Evolutionary conservation across 1,284 basidiomycete species (phyloP).

Genomic region (Cutaneotrichosporon sp.): DNA sequence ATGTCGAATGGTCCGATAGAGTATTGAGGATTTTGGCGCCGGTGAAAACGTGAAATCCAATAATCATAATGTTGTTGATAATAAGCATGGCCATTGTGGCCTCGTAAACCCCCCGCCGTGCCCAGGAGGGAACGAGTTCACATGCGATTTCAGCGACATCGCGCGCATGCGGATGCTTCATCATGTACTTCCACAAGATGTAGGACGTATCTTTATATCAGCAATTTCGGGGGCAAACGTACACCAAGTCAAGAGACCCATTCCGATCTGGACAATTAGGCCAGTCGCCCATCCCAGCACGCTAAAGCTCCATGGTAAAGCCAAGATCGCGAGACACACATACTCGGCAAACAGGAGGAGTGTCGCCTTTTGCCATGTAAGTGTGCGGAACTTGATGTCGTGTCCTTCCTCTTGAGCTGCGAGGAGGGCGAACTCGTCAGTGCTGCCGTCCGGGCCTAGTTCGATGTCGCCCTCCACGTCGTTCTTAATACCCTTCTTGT

Average conservation of each 20-base stretch:
- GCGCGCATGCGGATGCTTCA: conserved; percentile 61
- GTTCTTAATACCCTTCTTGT: neutral
- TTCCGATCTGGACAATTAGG: conserved; percentile 61
- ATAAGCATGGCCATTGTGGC: conserved; percentile 42
- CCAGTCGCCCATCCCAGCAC: conserved; percentile 47
- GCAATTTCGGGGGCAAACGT: conserved; percentile 20
- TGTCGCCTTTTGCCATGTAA: conserved; percentile 50
- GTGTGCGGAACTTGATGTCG: conserved; percentile 38
- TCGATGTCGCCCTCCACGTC: neutral
- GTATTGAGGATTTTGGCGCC: conserved; percentile 60
- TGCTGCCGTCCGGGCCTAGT: neutral
- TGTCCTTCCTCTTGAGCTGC: conserved; percentile 41
- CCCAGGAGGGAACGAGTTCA: conserved; percentile 50
- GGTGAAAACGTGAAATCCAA: conserved; percentile 53
- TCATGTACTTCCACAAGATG: conserved; percentile 57
- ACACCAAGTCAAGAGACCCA: conserved; percentile 55
- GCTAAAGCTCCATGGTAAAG: conserved; percentile 44
- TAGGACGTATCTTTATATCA: conserved; percentile 44
- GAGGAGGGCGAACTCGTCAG: conserved; percentile 32
- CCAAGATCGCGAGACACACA: conserved; percentile 52
- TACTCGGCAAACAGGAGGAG: conserved; percentile 50
- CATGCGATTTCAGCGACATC: conserved; percentile 66
- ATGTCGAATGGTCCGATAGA: conserved; percentile 59
- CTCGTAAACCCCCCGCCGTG: conserved; percentile 50
- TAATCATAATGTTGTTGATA: conserved; percentile 49